phyloP scores from a whole-genome alignment of 345 rosid species.

The Citrus hindsii region DNA sequence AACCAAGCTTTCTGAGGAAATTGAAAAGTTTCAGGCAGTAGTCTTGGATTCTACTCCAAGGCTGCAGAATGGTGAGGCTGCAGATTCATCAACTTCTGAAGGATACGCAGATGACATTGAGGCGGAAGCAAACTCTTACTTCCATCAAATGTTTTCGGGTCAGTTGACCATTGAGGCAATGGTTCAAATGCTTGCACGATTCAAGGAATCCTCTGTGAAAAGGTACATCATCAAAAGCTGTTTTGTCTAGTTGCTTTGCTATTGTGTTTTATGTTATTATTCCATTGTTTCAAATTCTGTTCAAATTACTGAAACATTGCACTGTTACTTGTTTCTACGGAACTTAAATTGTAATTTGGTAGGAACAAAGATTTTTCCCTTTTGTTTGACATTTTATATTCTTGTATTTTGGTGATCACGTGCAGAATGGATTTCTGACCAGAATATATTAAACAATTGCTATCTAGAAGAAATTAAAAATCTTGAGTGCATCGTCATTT shows the following conservation, averaged over 20 bases:
- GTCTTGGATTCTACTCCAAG: constrained; percentile 49
- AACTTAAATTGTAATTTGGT: background rate
- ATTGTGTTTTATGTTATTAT: background rate
- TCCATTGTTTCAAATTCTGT: background rate
- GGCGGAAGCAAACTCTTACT: constrained; percentile 90
- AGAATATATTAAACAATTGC: background rate
- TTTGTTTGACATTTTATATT: background rate
- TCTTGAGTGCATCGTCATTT: background rate
- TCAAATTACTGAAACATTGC: background rate
- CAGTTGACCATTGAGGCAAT: constrained; percentile 78
- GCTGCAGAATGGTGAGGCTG: constrained; percentile 68
- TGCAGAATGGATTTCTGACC: background rate
- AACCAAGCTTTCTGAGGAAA: constrained; percentile 60
- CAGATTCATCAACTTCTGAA: constrained; percentile 62
- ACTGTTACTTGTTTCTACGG: background rate
- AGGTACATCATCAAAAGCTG: constrained; percentile 39
- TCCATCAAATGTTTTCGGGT: constrained; percentile 93
- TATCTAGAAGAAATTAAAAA: background rate
- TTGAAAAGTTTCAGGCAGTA: constrained; percentile 59
- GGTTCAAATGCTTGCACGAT: constrained; percentile 94
- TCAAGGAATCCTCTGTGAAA: constrained; percentile 73
- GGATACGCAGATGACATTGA: constrained; percentile 81
- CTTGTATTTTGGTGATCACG: background rate
- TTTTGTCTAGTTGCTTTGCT: background rate
- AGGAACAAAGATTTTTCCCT: background rate